Evolutionary conservation across 2,329 filamentous ascomycete genomes (phyloP).

Genomic region (Allantophomopsis cytisporea): DNA sequence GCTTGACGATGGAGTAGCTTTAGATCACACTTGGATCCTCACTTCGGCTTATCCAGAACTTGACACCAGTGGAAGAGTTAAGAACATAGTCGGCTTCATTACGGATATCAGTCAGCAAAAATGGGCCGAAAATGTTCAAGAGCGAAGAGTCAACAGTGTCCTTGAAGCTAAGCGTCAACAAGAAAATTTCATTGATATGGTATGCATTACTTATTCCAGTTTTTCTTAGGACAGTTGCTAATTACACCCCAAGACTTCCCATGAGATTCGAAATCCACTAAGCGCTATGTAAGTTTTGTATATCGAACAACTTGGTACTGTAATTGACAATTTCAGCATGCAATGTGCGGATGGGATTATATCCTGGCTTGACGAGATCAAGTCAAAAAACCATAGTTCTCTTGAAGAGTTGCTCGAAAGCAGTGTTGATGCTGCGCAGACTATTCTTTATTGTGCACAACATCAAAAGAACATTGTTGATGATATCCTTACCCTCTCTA

Average conservation of each 20-base stretch:
- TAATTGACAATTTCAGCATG: slow-evolving; percentile 19
- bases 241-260: slow-evolving; percentile 59
- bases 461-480: slow-evolving; percentile 69
- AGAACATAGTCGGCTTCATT: slow-evolving; percentile 65
- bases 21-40: slow-evolving; percentile 42
- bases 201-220: slow-evolving; percentile 8
- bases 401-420: slow-evolving; percentile 28
- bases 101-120: slow-evolving; percentile 15
- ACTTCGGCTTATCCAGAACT: slow-evolving; percentile 64
- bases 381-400: neutral
- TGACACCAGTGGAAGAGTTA: slow-evolving; percentile 45
- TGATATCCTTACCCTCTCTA: slow-evolving; percentile 58
- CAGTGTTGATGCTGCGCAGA: slow-evolving; percentile 64
- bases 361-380: slow-evolving; percentile 25
- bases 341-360: slow-evolving; percentile 65
- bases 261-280: slow-evolving; percentile 68
- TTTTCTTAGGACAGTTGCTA: no score
- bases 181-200: slow-evolving; percentile 71
- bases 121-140: slow-evolving; percentile 14
- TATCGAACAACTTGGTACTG: slow-evolving; percentile 23
- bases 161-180: slow-evolving; percentile 54
- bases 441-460: slow-evolving; percentile 62
- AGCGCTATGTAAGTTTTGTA: slow-evolving; percentile 40
- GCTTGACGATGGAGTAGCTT: slow-evolving; percentile 2
- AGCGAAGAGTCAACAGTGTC: slow-evolving; percentile 34